These are phyloP conservation scores for Linum tenue DNA, from an alignment of 345 rosid genomes.

Conservation along the genomic window DNA sequence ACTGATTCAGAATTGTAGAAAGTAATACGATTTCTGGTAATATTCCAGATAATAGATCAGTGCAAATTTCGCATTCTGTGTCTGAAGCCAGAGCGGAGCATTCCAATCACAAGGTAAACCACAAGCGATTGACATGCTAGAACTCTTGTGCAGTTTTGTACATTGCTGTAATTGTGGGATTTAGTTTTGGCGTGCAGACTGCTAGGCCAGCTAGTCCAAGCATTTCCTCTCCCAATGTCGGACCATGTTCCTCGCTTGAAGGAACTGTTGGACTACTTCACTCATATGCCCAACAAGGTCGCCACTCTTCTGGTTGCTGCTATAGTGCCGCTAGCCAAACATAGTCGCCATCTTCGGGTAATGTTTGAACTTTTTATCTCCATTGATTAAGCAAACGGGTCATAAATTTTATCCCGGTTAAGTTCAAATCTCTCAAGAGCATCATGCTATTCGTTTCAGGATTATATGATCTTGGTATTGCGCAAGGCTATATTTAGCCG, in stretches of 20 bases:
- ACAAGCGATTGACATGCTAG: not conserved
- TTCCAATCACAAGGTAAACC: constrained; percentile 48
- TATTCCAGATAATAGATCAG: constrained; percentile 72
- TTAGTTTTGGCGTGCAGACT: constrained; percentile 38
- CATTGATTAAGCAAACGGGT: not conserved
- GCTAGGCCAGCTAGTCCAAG: constrained; percentile 44
- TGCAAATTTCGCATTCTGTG: constrained; percentile 71
- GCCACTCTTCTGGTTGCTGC: constrained; percentile 52
- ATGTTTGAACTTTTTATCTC: constrained; percentile 1
- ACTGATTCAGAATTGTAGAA: not conserved
- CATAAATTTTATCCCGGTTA: not conserved
- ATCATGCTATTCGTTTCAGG: constrained; percentile 25
- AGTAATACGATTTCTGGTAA: not conserved
- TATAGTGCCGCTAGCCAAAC: constrained; percentile 60
- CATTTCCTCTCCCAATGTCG: constrained; percentile 51
- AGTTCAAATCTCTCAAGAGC: too few relatives aligned
- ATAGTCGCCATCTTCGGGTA: constrained; percentile 64
- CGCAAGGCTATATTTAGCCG: constrained; percentile 84
- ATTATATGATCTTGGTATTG: constrained; percentile 57
- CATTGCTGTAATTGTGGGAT: constrained; percentile 2
- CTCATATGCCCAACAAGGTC: constrained; percentile 51
- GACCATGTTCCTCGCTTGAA: constrained; percentile 62
- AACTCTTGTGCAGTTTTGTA: constrained; percentile 6
- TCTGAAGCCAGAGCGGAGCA: constrained; percentile 54
- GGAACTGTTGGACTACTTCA: constrained; percentile 77